Evolutionary conservation across 192 early-diverging fungal genomes (phyloP).

Genomic region (Coemansia sp.): DNA sequence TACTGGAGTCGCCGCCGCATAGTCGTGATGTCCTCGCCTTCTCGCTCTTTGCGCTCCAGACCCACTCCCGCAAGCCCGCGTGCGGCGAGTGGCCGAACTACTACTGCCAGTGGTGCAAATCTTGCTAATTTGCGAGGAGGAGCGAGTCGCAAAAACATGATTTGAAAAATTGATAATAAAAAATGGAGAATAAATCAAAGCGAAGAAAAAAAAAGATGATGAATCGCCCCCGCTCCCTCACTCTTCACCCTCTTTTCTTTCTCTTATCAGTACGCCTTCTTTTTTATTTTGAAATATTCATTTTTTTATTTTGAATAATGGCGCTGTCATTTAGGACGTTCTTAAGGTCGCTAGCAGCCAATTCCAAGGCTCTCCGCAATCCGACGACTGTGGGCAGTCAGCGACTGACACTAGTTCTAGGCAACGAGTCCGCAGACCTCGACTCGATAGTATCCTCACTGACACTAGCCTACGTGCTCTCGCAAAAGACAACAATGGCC

Average conservation of each 20-base stretch:
- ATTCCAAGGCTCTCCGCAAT: background rate
- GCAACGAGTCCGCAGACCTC: conserved; percentile 57
- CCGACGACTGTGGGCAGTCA: background rate
- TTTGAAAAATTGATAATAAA: background rate
- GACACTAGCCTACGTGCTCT: conserved; percentile 39
- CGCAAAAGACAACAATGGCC: background rate
- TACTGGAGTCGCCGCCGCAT: conserved; percentile 86
- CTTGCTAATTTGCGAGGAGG: background rate
- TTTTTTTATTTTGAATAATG: background rate
- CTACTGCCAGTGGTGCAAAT: too few relatives aligned
- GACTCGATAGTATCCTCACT: conserved; percentile 57
- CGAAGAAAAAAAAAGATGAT: background rate
- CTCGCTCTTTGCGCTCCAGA: conserved; percentile 55
- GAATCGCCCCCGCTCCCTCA: too few relatives aligned
- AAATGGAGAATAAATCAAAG: background rate
- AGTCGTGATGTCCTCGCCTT: conserved; percentile 66
- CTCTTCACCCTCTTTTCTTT: background rate
- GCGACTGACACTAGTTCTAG: conserved; percentile 44
- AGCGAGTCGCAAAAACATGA: background rate
- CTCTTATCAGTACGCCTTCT: background rate
- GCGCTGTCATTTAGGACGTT: background rate
- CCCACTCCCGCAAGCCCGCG: conserved; percentile 1
- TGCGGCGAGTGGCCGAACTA: too few relatives aligned
- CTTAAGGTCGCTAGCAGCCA: background rate
- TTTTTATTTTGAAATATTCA: too few relatives aligned